Base-by-base conservation (phyloP, 352 stramenopile species). In the Phytophthora brassicae region DNA sequence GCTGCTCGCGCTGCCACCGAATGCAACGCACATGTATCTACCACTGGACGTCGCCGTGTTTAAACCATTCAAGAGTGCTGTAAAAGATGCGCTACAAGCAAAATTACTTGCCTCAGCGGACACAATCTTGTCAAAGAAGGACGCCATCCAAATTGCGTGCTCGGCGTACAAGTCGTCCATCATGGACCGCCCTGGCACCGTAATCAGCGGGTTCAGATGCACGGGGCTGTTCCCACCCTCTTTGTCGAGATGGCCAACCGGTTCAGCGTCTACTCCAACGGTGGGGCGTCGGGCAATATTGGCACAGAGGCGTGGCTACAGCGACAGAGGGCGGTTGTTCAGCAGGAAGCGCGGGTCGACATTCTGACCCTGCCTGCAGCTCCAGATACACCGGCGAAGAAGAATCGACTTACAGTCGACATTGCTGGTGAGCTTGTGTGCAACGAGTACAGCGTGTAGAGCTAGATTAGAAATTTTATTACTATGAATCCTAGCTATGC, bases 191-290 rank as follows among this genome's bases (percentile, higher is more conserved):
- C 29, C 52, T 9, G 38, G 44, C 22, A 38, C 11, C 3, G 8
- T 12, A 9, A 16, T 38, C 11, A 58, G 55, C 17, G 63, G 70
- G 11, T 72, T 72, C 8, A 36, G n/a, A 20, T 31, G 12, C 19
- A 60, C 52, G 4, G 52, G 52, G 13, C 29, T 51, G 39, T 52
- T 38, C 14, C 52, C 52, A 11, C 52, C 28, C 0, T 51, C 39
- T 11, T 60, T 12, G 41, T 36, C 17, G 49, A 60, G 24, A 60
- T 51, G 39, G 26, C 26, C 19, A 60, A 22, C 17, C 41, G 41
- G 6, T 17, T 38, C 4, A n/a, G 3, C 0, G 17, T 60, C 19
- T 38, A 60, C n/a, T 33, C 16, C 4, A 42, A 49, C 26, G 38
- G 50, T 22, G 38, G 50, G 8, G 38, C 39, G 1, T 33, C 31